Evolutionary conservation across 345 rosid species (phyloP), one percentile per base, ranked within the genome.

Genomic region (Tarenaya hassleriana): DNA sequence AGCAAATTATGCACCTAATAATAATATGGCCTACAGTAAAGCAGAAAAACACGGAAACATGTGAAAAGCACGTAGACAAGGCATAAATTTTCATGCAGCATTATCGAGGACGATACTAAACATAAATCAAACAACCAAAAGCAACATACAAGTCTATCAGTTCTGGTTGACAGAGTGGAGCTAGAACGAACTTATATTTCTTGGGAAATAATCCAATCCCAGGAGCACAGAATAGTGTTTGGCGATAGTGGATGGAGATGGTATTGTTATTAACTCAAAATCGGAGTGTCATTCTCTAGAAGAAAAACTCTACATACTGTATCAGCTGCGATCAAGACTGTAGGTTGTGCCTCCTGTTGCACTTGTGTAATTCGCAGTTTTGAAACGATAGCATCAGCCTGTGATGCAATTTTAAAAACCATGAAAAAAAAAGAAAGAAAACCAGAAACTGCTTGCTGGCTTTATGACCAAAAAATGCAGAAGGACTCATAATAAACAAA

Each of bases 351-450:
- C 60, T 65, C 74, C 47, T 40, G 75, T 47, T 52, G 72, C 55
- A 47, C 44, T 52, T 55, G 54, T 5, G 14, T 24, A 46, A 35
- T 58, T 62, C 16, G 80, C 46, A 75, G 70, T 66, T 77, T 77
- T 4, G 69, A 73, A 34, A 68, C 24, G 5, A 78, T 80, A n/a
- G 86, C 82, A 70, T 80, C 77, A 55, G 95, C 85, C 92, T 80
- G 89, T 56, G 77, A 67, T 60, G 69, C 67, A 56, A 69, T 29
- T 55, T 69, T 65, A 63, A 52, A 57, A 33, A 46, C 61, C 53
- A 70, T 54, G 7, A 69, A 52, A 24, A 24, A 24, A 2, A 24
- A 2, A 24, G 2, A 24, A 24, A 24, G 29, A 24, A 24, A 24
- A 24, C 3, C 29, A 24, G 29, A 24, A 24, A 5, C 29, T 2